Conservation (phyloP, 768 basidiomycete species). For the Tephrocybe sp. region DNA sequence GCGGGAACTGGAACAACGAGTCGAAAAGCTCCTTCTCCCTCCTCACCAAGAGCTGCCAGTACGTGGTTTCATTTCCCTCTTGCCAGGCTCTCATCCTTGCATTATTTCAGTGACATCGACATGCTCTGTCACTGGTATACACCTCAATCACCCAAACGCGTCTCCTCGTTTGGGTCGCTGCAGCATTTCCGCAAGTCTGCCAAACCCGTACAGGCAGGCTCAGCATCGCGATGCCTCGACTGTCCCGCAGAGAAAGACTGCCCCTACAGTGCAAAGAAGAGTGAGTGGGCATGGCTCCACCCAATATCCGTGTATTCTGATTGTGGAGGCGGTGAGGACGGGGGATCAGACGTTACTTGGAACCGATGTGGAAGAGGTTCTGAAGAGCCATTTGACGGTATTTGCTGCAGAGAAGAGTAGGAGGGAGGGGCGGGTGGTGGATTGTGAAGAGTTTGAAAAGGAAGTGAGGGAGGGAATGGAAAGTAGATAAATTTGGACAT, state of each 20-base stretch:
- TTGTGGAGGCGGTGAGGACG: constrained; percentile 70
- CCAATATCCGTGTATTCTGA: too few species aligned
- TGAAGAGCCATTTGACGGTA: constrained; percentile 78
- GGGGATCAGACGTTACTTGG: constrained; percentile 63
- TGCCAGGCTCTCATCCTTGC: neutral
- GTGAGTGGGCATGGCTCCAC: too few species aligned
- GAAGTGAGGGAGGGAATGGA: constrained; percentile 31
- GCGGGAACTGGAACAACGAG: constrained; percentile 78
- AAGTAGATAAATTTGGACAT: too few species aligned
- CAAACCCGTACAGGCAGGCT: constrained; percentile 69
- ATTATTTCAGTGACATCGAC: constrained; percentile 69
- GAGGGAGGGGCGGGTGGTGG: constrained; percentile 63
- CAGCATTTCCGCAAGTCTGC: constrained; percentile 72
- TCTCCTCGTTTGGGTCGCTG: constrained; percentile 86
- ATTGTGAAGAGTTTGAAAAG: constrained; percentile 65
- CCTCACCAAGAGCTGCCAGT: constrained; percentile 93
- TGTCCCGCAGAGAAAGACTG: constrained; percentile 73
- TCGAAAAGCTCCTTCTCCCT: constrained; percentile 72
- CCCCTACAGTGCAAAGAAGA: constrained; percentile 84
- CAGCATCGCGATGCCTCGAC: constrained; percentile 70
- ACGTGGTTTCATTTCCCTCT: constrained; percentile 24
- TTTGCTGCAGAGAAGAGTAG: constrained; percentile 86
- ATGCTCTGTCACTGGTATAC: constrained; percentile 76
- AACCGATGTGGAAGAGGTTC: constrained; percentile 63
- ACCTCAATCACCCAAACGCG: constrained; percentile 58